phyloP scores from a whole-genome alignment of 2,329 filamentous ascomycete genomes.

The Ophiostoma angusticollis region DNA sequence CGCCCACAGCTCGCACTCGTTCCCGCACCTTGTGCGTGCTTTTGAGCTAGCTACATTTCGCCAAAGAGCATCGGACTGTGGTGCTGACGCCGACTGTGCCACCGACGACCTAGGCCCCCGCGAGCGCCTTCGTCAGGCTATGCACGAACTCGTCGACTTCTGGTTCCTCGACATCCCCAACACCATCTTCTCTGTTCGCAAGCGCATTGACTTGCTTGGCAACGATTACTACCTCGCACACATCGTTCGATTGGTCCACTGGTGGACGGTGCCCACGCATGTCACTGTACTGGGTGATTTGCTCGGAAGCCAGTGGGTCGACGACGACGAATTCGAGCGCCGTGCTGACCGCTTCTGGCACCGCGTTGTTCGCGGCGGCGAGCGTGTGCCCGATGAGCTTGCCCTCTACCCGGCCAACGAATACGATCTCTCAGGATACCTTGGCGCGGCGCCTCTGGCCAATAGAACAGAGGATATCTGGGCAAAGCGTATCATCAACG shows the following conservation, averaged over 20 bases:
- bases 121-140: conserved; percentile 37
- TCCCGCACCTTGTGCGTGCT: conserved; percentile 40
- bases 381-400: conserved; percentile 47
- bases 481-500: conserved; percentile 70
- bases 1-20: conserved; percentile 32
- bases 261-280: conserved; percentile 79
- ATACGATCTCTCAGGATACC: conserved; percentile 36
- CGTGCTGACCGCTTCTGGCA: conserved; percentile 69
- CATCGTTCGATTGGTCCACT: conserved; percentile 70
- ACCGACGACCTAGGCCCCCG: conserved; percentile 33
- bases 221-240: conserved; percentile 94
- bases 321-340: conserved; percentile 66
- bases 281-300: conserved; percentile 82
- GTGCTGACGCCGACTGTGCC: conserved; percentile 14
- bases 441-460: conserved; percentile 24
- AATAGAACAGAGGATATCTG: conserved; percentile 43
- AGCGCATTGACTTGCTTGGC: conserved; percentile 75
- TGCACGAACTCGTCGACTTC: conserved; percentile 49
- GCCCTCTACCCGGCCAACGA: conserved; percentile 35
- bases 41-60: conserved; percentile 33
- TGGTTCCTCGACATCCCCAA: conserved; percentile 55
- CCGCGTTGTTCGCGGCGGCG: conserved; percentile 57
- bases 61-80: neutral
- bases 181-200: conserved; percentile 54
- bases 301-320: conserved; percentile 90